These are phyloP conservation scores for Tricholoma flavovirens DNA, from an alignment of 768 basidiomycete genomes.

Conservation along the genomic window DNA sequence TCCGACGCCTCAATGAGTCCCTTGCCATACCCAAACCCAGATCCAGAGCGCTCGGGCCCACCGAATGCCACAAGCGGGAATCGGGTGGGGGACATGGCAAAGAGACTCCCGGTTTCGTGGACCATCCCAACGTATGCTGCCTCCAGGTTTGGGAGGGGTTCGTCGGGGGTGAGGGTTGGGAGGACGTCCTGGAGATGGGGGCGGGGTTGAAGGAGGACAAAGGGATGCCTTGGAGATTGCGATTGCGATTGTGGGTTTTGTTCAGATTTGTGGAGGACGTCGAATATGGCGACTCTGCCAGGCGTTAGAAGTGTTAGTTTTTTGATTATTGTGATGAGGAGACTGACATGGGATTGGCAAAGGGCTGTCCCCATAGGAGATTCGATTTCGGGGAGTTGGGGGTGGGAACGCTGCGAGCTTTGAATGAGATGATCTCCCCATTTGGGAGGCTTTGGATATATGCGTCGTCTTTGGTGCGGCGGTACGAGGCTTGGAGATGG, in stretches of 20 bases:
- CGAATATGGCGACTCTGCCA: constrained; percentile 75
- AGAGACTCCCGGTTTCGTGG: constrained; percentile 66
- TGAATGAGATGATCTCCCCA: constrained; percentile 77
- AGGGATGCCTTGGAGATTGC: constrained; percentile 36
- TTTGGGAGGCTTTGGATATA: constrained; percentile 81
- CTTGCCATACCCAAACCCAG: too few species aligned
- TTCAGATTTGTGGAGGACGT: constrained; percentile 46
- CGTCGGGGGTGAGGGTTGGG: constrained; percentile 41
- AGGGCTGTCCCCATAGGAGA: constrained; percentile 54
- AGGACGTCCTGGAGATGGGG: constrained; percentile 71
- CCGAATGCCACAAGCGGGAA: constrained; percentile 82
- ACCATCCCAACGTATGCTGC: constrained; percentile 81
- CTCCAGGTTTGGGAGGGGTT: constrained; percentile 41
- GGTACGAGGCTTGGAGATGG: constrained; percentile 65
- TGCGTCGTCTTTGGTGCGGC: constrained; percentile 66
- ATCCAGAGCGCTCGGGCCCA: constrained; percentile 17
- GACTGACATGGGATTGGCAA: constrained; percentile 64
- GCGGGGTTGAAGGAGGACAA: constrained; percentile 85
- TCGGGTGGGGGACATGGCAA: constrained; percentile 75
- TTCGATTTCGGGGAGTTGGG: constrained; percentile 20
- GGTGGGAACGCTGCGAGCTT: constrained; percentile 20
- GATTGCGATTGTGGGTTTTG: neutral
- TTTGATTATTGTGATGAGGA: neutral
- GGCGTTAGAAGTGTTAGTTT: too few species aligned
- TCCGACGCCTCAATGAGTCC: constrained; percentile 22